Percentiles rank a stretch among this genome's conserved stretches.
Evolutionary conservation across 257 asterid species (phyloP).

Genomic region (Cynanchum wilfordii): DNA sequence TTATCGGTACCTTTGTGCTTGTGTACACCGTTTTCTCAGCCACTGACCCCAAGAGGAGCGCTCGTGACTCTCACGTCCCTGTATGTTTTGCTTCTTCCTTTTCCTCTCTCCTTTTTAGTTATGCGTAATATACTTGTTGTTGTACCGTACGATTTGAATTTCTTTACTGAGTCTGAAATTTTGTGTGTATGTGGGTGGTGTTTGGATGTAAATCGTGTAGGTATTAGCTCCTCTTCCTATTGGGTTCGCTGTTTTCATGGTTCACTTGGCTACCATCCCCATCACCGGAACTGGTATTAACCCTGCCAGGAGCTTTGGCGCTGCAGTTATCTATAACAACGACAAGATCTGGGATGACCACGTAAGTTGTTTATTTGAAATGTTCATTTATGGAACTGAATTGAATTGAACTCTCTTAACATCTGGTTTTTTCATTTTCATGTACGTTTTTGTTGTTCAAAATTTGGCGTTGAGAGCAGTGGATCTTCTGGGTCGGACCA

Average conservation of each 20-base stretch:
- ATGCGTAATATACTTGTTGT: neutral
- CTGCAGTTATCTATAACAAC: slow-evolving; percentile 77
- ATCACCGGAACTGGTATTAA: slow-evolving; percentile 92
- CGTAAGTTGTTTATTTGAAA: slow-evolving; percentile 25
- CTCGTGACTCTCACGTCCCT: slow-evolving; percentile 96
- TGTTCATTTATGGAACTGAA: neutral
- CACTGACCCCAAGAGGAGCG: slow-evolving; percentile 90
- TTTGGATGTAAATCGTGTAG: slow-evolving; percentile 17
- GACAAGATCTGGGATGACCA: slow-evolving; percentile 80
- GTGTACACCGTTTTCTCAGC: slow-evolving; percentile 95
- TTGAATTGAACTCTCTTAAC: neutral
- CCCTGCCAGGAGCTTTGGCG: slow-evolving; percentile 96
- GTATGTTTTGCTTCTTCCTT: slow-evolving; percentile 29
- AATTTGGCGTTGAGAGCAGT: slow-evolving; percentile 36
- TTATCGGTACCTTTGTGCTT: slow-evolving; percentile 71
- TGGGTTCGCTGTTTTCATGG: slow-evolving; percentile 97
- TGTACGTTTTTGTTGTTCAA: no score
- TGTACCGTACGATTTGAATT: no score
- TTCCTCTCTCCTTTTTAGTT: neutral
- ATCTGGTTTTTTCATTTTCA: neutral
- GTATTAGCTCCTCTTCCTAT: slow-evolving; percentile 96
- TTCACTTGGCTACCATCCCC: slow-evolving; percentile 91
- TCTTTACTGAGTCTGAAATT: neutral
- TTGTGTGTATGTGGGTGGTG: neutral
- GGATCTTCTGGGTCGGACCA: slow-evolving; percentile 97